Evolutionary conservation across 192 early-diverging fungal species (phyloP), one percentile per base, ranked within the genome.

Genomic region (Entomortierella lignicola): DNA sequence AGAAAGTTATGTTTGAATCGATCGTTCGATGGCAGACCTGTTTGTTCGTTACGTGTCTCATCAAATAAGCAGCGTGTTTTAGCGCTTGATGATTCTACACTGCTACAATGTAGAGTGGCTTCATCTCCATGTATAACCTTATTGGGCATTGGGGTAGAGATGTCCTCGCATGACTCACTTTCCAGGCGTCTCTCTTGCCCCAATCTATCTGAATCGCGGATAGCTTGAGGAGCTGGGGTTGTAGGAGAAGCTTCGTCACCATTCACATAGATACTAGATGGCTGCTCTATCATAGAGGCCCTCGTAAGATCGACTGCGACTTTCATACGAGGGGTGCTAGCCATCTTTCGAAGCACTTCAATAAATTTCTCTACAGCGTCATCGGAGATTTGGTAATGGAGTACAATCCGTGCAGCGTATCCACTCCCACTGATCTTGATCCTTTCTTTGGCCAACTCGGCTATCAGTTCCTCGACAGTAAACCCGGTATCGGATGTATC

Each of bases 361-460:
- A 89, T 51, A 47, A 89, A 77, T 25, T 43, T 62, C 21, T 88
- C 89, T 18, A 91, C 77, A 5, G 77, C 85, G 42, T 88, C 77
- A 27, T 75, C 47, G 20, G 82, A 58, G 43, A 92, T 87, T 63
- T 94, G 91, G 69, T 91, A 86, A 71, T 95, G 92, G 4, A 93
- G 58, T 1, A 95, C 92, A 52, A 93, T 68, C 31, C 93, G 77
- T 13, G 85, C 66, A 37, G 79, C 70, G 12, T n/a, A 43, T 2
- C 69, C 81, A 20, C 50, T 70, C 10, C 85, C 88, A 73, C 81
- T 81, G 12, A 92, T 87, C 60, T 81, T 80, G 77, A 93, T 87
- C 39, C 83, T 85, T 20, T 86, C 53, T 41, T 74, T 50, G 11
- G 63, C 82, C 56, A 93, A 66, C 20, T 56, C 80, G 7, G 64